Evolutionary conservation across 805 yeast species (phyloP), one percentile per base, ranked within the genome.

Genomic region (Candida bentonensis): DNA sequence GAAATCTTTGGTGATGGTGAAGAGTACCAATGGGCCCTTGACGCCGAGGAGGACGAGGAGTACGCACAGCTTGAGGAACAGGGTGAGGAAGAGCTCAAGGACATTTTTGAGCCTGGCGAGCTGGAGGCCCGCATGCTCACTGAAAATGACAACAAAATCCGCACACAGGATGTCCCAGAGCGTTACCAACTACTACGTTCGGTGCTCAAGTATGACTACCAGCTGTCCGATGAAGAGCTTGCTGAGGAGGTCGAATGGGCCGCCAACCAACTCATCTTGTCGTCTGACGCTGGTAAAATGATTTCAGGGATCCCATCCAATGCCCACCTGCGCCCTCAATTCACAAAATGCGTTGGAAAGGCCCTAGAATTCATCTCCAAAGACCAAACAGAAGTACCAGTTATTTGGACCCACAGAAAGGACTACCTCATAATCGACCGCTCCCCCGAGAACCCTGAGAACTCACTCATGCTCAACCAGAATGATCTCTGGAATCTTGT

Each of bases 1-100:
- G 98, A 92, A 60, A 85, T 92, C 13, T 92, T 92, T 59, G 98
- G 98, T 51, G 94, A 87, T 61, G 98, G 98, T 43, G 87, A 79
- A 51, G 96, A 89, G 57, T 92, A 92, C 62, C 96, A 85, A 46
- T 92, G 98, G 97, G 98, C 98, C 11, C 68, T 92, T 45, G 96
- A 86, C 56, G 92, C 85, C 23, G 96, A 88, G 64, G 64, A 58
- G 39, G 61, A 52, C 11, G 64, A 53, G 22, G 68, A 61, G 23
- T 23, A 28, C 4, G 17, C 21, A 2, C 36, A 42, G 22, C 40
- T 23, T 3, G 65, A 57, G 23, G 66, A 62, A 39, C 68, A 65
- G 28, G 69, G 64, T 21, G 71, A 66, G 20, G 65, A 67, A 4
- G 77, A 82, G 11, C 69, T 92, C 51, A 79, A 82, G 51, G 95